A percentile compares a stretch with the other conserved stretches of the same genome.
Evolutionary conservation across 2,329 filamentous ascomycete species (phyloP).

Genomic region (Leptodontidium sp.): DNA sequence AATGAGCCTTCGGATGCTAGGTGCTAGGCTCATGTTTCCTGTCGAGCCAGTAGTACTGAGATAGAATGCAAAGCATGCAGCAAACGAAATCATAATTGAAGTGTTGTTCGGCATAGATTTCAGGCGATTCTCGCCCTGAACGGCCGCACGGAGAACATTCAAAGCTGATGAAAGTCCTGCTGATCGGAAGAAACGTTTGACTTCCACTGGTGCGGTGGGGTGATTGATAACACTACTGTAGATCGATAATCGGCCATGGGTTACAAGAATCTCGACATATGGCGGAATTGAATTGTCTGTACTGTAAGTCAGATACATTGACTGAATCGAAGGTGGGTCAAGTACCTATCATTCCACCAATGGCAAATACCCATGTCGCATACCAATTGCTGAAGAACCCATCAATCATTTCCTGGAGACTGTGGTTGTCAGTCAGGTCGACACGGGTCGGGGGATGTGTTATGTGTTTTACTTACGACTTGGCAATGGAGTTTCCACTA

Average conservation of each 20-base stretch:
- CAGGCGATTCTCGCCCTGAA: constrained; percentile 73
- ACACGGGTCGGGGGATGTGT: neutral
- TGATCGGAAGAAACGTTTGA: constrained; percentile 76
- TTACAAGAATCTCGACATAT: constrained; percentile 78
- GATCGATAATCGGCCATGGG: constrained; percentile 76
- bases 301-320: constrained; percentile 35
- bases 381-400: constrained; percentile 73
- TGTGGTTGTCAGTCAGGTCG: constrained; percentile 38
- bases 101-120: constrained; percentile 83
- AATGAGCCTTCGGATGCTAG: constrained; percentile 69
- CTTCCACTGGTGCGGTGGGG: constrained; percentile 72
- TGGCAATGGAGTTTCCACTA: constrained; percentile 61
- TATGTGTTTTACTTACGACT: constrained; percentile 55
- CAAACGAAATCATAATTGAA: constrained; percentile 81
- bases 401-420: constrained; percentile 67
- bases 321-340: neutral
- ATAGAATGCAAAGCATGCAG: constrained; percentile 74
- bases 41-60: constrained; percentile 66
- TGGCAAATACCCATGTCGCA: constrained; percentile 66
- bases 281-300: constrained; percentile 67
- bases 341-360: constrained; percentile 61
- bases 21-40: constrained; percentile 63
- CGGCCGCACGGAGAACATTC: constrained; percentile 78
- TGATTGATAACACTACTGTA: constrained; percentile 80
- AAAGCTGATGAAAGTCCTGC: constrained; percentile 75